Conservation (phyloP, 2,329 filamentous ascomycete genomes). For the Penicillium polonicum region DNA sequence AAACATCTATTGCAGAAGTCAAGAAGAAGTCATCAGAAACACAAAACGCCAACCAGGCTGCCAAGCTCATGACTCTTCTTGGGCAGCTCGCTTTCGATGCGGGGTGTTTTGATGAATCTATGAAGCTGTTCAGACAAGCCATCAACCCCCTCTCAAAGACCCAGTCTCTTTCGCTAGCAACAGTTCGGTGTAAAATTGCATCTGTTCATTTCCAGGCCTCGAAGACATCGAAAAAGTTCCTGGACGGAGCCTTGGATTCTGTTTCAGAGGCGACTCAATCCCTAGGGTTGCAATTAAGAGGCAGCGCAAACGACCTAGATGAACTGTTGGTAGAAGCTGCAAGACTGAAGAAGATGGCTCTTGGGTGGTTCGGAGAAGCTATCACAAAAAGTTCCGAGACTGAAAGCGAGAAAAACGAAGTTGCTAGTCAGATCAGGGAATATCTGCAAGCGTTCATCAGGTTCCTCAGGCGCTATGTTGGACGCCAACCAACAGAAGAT, state of each 20-base stretch:
- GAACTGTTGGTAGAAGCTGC: slow-evolving; percentile 45
- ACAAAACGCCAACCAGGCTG: slow-evolving; percentile 29
- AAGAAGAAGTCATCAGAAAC: slow-evolving; percentile 26
- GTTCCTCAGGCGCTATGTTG: slow-evolving; percentile 45
- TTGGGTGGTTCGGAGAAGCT: slow-evolving; percentile 37
- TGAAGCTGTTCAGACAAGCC: slow-evolving; percentile 37
- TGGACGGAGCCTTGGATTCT: slow-evolving; percentile 24
- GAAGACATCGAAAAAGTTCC: slow-evolving; percentile 24
- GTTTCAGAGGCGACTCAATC: slow-evolving; percentile 36
- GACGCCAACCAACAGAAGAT: slow-evolving; percentile 30
- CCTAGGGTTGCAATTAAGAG: slow-evolving; percentile 40
- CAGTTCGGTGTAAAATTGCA: slow-evolving; percentile 42
- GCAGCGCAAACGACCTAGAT: slow-evolving; percentile 43
- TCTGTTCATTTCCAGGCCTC: slow-evolving; percentile 37
- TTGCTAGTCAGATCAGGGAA: slow-evolving; percentile 31
- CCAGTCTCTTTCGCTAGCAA: slow-evolving; percentile 37
- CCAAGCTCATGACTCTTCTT: slow-evolving; percentile 36
- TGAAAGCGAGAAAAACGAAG: slow-evolving; percentile 19
- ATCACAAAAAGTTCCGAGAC: slow-evolving; percentile 23
- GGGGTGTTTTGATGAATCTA: slow-evolving; percentile 40
- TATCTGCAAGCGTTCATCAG: slow-evolving; percentile 42
- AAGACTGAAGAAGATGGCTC: slow-evolving; percentile 44
- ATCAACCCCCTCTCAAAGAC: slow-evolving; percentile 31
- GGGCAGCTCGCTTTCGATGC: slow-evolving; percentile 44
- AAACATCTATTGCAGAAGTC: slow-evolving; percentile 30